Conservation (phyloP, 208 protist genomes). For the Trypanosoma congolense region DNA sequence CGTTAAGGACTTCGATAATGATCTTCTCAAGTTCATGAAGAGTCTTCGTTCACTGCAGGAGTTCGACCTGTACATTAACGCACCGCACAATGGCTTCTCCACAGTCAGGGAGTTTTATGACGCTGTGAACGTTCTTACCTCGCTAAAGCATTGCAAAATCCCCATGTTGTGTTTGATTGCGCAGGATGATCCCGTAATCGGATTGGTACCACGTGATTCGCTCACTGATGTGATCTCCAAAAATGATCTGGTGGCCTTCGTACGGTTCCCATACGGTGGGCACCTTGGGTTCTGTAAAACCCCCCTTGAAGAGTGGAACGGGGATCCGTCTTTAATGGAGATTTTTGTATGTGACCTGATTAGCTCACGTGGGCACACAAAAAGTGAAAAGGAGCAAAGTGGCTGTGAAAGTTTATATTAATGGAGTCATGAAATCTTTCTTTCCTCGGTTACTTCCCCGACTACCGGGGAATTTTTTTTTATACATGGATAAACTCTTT, state of each 20-base stretch:
- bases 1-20: slow-evolving; percentile 12
- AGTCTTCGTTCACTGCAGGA: slow-evolving; percentile 41
- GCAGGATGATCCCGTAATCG: slow-evolving; percentile 54
- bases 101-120: slow-evolving; percentile 58
- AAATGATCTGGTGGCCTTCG: slow-evolving; percentile 36
- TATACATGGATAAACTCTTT: no score
- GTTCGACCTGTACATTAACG: slow-evolving; percentile 56
- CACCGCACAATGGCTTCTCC: slow-evolving; percentile 49
- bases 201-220: slow-evolving; percentile 22
- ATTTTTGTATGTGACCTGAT: slow-evolving; percentile 19
- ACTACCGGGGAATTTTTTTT: not conserved
- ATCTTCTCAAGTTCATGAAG: slow-evolving; percentile 22
- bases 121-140: slow-evolving; percentile 38
- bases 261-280: slow-evolving; percentile 46
- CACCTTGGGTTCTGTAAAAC: slow-evolving; percentile 54
- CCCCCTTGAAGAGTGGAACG: slow-evolving; percentile 33
- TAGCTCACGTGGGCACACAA: not conserved
- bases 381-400: not conserved
- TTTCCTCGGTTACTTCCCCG: not conserved
- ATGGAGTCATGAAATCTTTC: not conserved
- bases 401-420: not conserved
- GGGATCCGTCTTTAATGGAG: slow-evolving; percentile 37
- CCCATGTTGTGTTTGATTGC: slow-evolving; percentile 60
- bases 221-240: slow-evolving; percentile 27
- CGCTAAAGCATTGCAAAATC: slow-evolving; percentile 38